These are phyloP conservation scores for Hypoxylon sp. DNA, from an alignment of 2,329 filamentous ascomycete species.

Conservation along the genomic window DNA sequence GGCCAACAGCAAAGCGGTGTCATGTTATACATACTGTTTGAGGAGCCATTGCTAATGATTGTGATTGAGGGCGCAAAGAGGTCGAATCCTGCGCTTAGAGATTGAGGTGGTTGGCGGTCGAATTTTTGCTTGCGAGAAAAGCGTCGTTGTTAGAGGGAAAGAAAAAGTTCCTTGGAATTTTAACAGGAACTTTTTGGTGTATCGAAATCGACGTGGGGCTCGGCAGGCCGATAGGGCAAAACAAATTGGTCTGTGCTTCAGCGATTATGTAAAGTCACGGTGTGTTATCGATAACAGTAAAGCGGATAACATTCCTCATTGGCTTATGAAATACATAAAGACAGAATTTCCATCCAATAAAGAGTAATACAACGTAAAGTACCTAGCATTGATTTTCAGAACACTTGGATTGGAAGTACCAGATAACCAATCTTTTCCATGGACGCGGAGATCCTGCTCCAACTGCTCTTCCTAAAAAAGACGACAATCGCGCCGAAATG, in stretches of 20 bases:
- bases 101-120: conserved; percentile 44
- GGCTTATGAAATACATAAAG: too few species aligned
- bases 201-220: conserved; percentile 47
- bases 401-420: background rate
- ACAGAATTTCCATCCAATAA: too few species aligned
- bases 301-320: too few species aligned
- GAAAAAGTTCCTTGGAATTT: conserved; percentile 47
- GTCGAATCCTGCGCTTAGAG: conserved; percentile 61
- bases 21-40: conserved; percentile 83
- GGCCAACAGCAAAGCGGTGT: conserved; percentile 95
- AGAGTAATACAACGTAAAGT: background rate
- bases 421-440: background rate
- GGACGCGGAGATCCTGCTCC: background rate
- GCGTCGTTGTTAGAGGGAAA: conserved; percentile 29
- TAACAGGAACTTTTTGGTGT: conserved; percentile 51
- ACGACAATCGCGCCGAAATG: too few species aligned
- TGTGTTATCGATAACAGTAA: background rate
- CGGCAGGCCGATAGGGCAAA: conserved; percentile 42
- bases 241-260: conserved; percentile 17
- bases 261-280: background rate
- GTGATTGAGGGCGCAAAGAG: conserved; percentile 77
- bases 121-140: conserved; percentile 36
- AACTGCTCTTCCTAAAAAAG: background rate
- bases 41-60: conserved; percentile 80
- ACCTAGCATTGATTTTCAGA: background rate